Conservation (phyloP, 2,329 filamentous ascomycete species). For the Trichoderma atroviride region DNA sequence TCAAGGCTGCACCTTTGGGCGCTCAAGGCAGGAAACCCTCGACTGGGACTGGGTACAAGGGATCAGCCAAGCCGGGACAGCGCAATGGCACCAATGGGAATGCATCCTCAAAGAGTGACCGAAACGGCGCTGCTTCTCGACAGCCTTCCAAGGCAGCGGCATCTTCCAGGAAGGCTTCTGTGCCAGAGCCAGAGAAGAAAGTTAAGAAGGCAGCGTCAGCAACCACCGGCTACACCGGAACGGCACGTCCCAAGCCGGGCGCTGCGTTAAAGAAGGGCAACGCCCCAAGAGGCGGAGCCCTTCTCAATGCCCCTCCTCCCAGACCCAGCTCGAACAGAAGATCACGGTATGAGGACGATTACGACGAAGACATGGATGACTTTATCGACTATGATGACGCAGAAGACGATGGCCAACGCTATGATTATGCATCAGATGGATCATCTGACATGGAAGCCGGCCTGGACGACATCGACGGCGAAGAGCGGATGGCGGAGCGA, state of each 20-base stretch:
- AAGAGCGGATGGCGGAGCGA: slow-evolving; percentile 65
- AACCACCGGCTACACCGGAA: slow-evolving; percentile 68
- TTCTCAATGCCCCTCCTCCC: slow-evolving; percentile 41
- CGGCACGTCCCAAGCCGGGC: slow-evolving; percentile 59
- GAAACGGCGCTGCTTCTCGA: slow-evolving; percentile 12
- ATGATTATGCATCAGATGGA: slow-evolving; percentile 63
- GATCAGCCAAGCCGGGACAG: slow-evolving; percentile 38
- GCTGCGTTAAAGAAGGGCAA: slow-evolving; percentile 39
- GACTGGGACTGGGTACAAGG: slow-evolving; percentile 36
- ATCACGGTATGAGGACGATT: slow-evolving; percentile 58
- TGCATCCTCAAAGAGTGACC: slow-evolving; percentile 23
- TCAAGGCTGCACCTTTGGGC: slow-evolving; percentile 37
- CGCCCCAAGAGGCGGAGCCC: slow-evolving; percentile 44
- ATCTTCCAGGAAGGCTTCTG: slow-evolving; percentile 31
- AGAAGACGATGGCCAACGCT: slow-evolving; percentile 50
- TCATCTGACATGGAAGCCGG: slow-evolving; percentile 82
- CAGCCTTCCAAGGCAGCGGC: slow-evolving; percentile 14
- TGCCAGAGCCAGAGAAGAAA: slow-evolving; percentile 55
- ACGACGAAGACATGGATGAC: slow-evolving; percentile 64
- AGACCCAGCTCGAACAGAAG: slow-evolving; percentile 37
- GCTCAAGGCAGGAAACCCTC: slow-evolving; percentile 33
- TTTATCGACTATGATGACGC: slow-evolving; percentile 66
- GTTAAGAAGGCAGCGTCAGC: slow-evolving; percentile 62
- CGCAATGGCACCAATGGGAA: slow-evolving; percentile 32
- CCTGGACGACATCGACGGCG: slow-evolving; percentile 70